phyloP scores from a whole-genome alignment of 768 basidiomycete species.

The Clitopilus passeckerianus region DNA sequence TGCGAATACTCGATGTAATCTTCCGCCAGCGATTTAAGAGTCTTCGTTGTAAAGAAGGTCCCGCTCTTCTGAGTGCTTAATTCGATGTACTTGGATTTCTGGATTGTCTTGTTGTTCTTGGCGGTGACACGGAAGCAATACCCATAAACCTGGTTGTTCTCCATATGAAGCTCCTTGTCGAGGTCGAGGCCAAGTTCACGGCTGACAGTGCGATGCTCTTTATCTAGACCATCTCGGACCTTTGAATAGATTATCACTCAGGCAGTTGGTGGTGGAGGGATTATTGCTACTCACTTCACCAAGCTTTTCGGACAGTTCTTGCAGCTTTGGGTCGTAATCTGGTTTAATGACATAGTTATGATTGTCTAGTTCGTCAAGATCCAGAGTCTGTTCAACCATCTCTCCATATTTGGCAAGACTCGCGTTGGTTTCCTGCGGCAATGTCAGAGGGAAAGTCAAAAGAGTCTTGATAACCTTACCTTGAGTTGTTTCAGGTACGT shows the following conservation, averaged over 20 bases:
- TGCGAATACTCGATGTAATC: constrained; percentile 66
- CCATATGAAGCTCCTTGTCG: constrained; percentile 94
- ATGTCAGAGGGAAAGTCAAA: neutral
- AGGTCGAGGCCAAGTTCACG: constrained; percentile 74
- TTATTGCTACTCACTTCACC: constrained; percentile 33
- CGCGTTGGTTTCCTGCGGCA: constrained; percentile 52
- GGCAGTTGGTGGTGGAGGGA: neutral
- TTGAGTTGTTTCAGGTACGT: constrained; percentile 57
- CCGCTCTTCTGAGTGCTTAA: constrained; percentile 83
- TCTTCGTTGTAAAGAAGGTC: constrained; percentile 80
- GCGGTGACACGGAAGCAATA: constrained; percentile 94
- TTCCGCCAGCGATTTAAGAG: constrained; percentile 65
- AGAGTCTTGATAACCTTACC: constrained; percentile 25
- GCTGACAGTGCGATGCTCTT: constrained; percentile 69
- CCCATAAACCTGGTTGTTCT: constrained; percentile 84
- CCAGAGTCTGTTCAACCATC: constrained; percentile 96
- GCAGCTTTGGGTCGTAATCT: constrained; percentile 78
- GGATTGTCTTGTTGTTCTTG: constrained; percentile 32
- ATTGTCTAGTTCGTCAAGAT: constrained; percentile 77
- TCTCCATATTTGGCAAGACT: constrained; percentile 77
- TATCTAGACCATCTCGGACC: constrained; percentile 77
- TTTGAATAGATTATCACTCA: constrained; percentile 13
- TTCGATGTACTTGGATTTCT: constrained; percentile 65
- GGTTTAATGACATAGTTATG: constrained; percentile 92
- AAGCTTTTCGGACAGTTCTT: constrained; percentile 65